phyloP scores from a whole-genome alignment of 129 eudicot genomes.

The Escallonia herrerae region DNA sequence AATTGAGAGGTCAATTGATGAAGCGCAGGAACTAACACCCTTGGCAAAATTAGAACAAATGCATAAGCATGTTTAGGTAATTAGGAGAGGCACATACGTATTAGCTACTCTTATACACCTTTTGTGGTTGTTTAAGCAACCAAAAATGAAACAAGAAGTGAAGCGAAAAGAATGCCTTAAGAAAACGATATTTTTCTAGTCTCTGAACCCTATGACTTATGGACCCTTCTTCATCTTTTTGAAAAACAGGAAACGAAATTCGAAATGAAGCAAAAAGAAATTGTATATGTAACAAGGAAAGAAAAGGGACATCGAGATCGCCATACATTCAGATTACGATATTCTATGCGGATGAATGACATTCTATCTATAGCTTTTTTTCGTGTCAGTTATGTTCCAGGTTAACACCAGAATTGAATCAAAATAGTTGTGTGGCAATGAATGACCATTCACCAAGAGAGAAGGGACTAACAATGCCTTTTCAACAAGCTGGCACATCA shows the following conservation, averaged over 20 bases:
- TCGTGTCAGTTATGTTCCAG: not conserved
- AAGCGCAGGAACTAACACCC: too few relatives aligned
- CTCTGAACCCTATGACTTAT: conserved; percentile 92
- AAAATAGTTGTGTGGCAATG: not conserved
- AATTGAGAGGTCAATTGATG: too few relatives aligned
- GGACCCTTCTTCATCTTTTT: conserved; percentile 98
- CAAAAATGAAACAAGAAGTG: not conserved
- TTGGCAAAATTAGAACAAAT: too few relatives aligned
- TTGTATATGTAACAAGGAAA: not conserved
- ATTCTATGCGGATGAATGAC: not conserved
- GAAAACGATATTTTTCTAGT: conserved; percentile 90
- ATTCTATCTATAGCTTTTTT: not conserved
- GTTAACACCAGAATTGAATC: not conserved
- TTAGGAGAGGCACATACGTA: too few relatives aligned
- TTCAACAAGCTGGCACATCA: too few relatives aligned
- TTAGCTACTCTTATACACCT: too few relatives aligned
- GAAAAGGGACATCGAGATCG: not conserved
- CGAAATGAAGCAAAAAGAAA: not conserved
- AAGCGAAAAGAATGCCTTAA: conserved; percentile 47
- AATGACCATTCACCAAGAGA: too few relatives aligned
- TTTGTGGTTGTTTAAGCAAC: too few relatives aligned
- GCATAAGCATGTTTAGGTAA: too few relatives aligned
- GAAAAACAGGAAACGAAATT: conserved; percentile 6
- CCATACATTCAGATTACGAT: not conserved
- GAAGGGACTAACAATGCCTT: too few relatives aligned